Conservation (phyloP, 305 asterid genomes). For the Rubia balearica region DNA sequence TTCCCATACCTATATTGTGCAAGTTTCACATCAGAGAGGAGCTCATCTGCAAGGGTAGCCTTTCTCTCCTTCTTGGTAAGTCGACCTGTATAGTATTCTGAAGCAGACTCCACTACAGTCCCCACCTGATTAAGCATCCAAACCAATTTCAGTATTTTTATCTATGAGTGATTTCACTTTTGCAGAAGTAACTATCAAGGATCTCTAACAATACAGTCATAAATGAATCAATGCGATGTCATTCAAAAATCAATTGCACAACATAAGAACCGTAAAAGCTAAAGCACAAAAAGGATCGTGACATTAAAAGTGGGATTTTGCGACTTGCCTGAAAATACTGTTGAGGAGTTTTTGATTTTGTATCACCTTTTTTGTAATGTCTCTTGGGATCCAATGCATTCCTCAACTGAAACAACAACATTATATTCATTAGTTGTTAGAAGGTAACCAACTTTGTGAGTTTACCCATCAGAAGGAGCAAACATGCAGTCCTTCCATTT, state of each 20-base stretch:
- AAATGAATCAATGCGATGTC: background rate
- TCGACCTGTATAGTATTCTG: constrained; percentile 58
- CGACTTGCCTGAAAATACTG: constrained; percentile 72
- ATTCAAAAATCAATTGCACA: background rate
- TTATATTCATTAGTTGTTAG: constrained; percentile 7
- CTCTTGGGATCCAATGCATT: constrained; percentile 70
- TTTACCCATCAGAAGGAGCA: constrained; percentile 2
- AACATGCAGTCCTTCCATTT: background rate
- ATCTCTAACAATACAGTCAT: background rate
- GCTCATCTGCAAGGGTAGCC: constrained; percentile 66
- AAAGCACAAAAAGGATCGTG: constrained; percentile 3
- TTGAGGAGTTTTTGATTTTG: constrained; percentile 59
- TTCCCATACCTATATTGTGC: constrained; percentile 41
- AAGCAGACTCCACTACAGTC: constrained; percentile 59
- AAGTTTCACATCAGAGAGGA: constrained; percentile 49
- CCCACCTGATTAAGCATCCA: constrained; percentile 47
- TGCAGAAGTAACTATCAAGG: background rate
- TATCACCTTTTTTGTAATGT: constrained; percentile 69
- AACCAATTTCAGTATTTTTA: background rate
- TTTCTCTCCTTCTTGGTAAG: constrained; percentile 83
- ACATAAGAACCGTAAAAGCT: background rate
- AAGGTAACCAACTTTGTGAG: background rate
- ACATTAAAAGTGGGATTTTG: background rate
- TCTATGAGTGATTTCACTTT: background rate
- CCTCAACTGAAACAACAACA: constrained; percentile 42